These are phyloP conservation scores for Beta vulgaris DNA, from an alignment of 148 eudicot species.

Conservation along the genomic window DNA sequence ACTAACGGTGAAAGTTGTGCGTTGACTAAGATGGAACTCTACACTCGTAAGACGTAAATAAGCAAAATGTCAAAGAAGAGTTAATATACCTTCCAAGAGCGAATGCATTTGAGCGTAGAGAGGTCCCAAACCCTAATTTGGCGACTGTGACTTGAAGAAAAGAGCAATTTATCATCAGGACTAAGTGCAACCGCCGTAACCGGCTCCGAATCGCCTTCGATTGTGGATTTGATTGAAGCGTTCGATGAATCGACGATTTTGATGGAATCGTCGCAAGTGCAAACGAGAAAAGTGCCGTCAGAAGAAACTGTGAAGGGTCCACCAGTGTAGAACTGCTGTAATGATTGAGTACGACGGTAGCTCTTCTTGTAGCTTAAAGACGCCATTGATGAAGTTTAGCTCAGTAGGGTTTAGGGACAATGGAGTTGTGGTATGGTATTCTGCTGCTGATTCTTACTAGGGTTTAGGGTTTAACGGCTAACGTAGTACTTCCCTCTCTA, in stretches of 20 bases:
- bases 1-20: too few relatives aligned
- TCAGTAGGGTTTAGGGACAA: too few relatives aligned
- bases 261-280: conserved; percentile 73
- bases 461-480: too few relatives aligned
- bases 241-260: conserved; percentile 73
- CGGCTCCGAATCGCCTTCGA: conserved; percentile 76
- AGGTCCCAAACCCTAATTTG: conserved; percentile 96
- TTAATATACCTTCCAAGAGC: conserved; percentile 81
- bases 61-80: too few relatives aligned
- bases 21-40: too few relatives aligned
- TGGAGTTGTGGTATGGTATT: too few relatives aligned
- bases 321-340: conserved; percentile 85
- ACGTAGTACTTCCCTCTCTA: too few relatives aligned
- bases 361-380: conserved; percentile 57
- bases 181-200: conserved; percentile 69
- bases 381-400: conserved; percentile 46
- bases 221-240: conserved; percentile 60
- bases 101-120: conserved; percentile 61
- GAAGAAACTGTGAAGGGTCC: conserved; percentile 76
- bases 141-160: conserved; percentile 69
- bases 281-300: conserved; percentile 68
- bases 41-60: too few relatives aligned
- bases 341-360: conserved; percentile 56
- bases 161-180: conserved; percentile 61
- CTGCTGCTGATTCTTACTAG: too few relatives aligned